Evolutionary conservation across 2,329 filamentous ascomycete genomes (phyloP).

Genomic region (Annulohypoxylon truncatum): DNA sequence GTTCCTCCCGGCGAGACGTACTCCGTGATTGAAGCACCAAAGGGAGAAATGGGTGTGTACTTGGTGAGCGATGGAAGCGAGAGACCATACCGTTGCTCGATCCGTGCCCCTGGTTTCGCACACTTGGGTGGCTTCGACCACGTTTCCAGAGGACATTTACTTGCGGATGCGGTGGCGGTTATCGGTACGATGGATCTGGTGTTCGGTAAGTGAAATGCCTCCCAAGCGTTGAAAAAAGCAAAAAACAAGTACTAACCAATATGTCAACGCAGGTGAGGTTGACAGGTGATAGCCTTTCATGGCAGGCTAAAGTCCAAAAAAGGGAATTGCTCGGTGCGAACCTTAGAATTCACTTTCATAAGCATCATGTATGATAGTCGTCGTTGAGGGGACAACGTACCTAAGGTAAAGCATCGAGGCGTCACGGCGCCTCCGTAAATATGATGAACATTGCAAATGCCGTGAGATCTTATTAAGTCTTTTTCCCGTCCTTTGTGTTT

Average conservation of each 20-base stretch:
- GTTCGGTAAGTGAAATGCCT: conserved; percentile 72
- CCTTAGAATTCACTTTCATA: conserved; percentile 41
- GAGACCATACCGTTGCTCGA: conserved; percentile 96
- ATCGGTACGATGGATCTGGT: conserved; percentile 92
- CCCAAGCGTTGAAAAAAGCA: not conserved
- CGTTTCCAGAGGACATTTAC: conserved; percentile 87
- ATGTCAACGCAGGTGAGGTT: conserved; percentile 64
- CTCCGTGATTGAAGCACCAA: conserved; percentile 97
- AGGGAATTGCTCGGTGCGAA: conserved; percentile 22
- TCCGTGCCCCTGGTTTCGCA: conserved; percentile 95
- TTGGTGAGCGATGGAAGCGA: conserved; percentile 96
- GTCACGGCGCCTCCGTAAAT: conserved; percentile 25
- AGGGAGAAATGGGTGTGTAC: conserved; percentile 99
- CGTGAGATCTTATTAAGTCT: conserved; percentile 4
- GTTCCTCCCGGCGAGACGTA: conserved; percentile 99
- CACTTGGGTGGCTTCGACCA: conserved; percentile 96
- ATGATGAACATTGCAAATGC: conserved; percentile 16
- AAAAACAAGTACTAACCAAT: conserved; percentile 49
- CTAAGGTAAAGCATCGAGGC: conserved; percentile 23
- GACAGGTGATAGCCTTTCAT: conserved; percentile 60
- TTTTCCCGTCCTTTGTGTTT: not conserved
- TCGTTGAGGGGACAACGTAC: conserved; percentile 18
- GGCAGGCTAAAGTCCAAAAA: conserved; percentile 22
- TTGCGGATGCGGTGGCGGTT: conserved; percentile 96
- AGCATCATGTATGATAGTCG: conserved; percentile 50